Base-by-base conservation (phyloP, 176 grass and related monocot genomes). In the Oryza rufipogon region DNA sequence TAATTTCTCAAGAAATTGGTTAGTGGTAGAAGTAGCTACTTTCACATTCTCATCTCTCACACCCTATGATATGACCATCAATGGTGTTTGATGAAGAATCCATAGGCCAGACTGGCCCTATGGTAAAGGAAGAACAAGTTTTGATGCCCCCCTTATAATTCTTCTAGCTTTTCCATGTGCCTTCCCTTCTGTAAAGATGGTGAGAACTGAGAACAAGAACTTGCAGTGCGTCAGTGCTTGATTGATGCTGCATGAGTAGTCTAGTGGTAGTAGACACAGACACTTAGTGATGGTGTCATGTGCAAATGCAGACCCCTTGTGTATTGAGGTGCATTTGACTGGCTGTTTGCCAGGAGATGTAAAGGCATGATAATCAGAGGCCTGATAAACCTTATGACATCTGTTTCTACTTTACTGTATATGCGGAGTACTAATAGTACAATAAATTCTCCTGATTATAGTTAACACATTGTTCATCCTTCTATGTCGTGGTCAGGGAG, bases 111-210 rank as follows among this genome's bases (percentile, higher is more conserved):
- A 80, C 36, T 23, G 58, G 68, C 41, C 6, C 16, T 75, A 51
- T 15, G 34, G 41, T 38, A 87, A 65, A 38, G 71, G 54, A 49
- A 26, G 33, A 74, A 86, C 32, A 41, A 25, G 44, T 42, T 44
- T 74, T 82, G 58, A 78, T 83, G 79, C 34, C 6, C 52, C 75
- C 74, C 75, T 70, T 39, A 77, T 77, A 64, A 64, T 64, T 42
- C 17, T 58, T 3, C 22, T 26, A n/a, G 16, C 72, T 68, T 80
- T 67, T 81, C 70, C 80, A 89, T 89, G 87, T 92, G 87, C 65
- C 69, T 87, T 86, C 87, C 91, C 11, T 64, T 77, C 83, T 92
- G 83, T 89, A 92, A 89, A 89, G 86, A 66, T 70, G 66, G 33
- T 3, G 42, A 73, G 71, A 63, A 23, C n/a, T 63, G 41, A 48